Evolutionary conservation across 1,284 basidiomycete species (phyloP).

Genomic region (Stereum hirsutum): DNA sequence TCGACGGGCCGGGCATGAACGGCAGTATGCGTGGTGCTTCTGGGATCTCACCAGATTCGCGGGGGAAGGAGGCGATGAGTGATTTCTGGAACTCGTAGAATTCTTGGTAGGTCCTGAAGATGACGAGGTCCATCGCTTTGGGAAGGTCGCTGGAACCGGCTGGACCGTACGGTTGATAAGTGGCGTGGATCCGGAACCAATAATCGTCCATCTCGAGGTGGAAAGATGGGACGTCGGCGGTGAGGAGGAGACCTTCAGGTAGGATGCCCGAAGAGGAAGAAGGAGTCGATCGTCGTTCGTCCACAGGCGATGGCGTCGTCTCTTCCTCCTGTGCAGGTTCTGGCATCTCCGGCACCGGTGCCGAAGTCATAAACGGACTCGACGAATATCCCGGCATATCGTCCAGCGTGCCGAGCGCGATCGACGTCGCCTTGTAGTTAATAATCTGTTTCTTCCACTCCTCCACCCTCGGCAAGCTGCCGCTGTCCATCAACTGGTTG

Average conservation of each 20-base stretch:
- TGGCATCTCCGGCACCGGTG: slow-evolving; percentile 6
- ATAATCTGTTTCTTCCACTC: slow-evolving; percentile 97
- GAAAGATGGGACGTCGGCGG: slow-evolving; percentile 91
- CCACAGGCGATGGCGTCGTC: slow-evolving; percentile 20
- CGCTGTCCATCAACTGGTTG: slow-evolving; percentile 71
- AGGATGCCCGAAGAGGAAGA: too few species aligned
- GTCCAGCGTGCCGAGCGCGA: slow-evolving; percentile 88
- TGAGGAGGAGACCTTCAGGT: slow-evolving; percentile 77
- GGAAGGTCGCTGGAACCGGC: slow-evolving; percentile 44
- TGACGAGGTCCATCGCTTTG: slow-evolving; percentile 73
- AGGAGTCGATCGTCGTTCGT: slow-evolving; percentile 18
- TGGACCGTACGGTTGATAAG: slow-evolving; percentile 74
- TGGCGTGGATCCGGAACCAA: slow-evolving; percentile 93
- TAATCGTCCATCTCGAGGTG: slow-evolving; percentile 95
- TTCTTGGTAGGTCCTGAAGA: slow-evolving; percentile 96
- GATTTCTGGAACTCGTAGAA: slow-evolving; percentile 97
- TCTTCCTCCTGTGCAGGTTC: slow-evolving; percentile 16
- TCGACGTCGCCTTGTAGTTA: slow-evolving; percentile 93
- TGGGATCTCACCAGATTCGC: slow-evolving; percentile 76
- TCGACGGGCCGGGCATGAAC: slow-evolving; percentile 91
- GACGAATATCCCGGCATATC: too few species aligned
- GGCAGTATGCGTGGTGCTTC: slow-evolving; percentile 73
- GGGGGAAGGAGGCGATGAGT: slow-evolving; percentile 79
- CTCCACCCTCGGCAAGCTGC: slow-evolving; percentile 88
- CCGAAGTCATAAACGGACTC: slow-evolving; percentile 29